phyloP scores from a whole-genome alignment of 495 filamentous ascomycete species.

The Neurospora tetraspora region DNA sequence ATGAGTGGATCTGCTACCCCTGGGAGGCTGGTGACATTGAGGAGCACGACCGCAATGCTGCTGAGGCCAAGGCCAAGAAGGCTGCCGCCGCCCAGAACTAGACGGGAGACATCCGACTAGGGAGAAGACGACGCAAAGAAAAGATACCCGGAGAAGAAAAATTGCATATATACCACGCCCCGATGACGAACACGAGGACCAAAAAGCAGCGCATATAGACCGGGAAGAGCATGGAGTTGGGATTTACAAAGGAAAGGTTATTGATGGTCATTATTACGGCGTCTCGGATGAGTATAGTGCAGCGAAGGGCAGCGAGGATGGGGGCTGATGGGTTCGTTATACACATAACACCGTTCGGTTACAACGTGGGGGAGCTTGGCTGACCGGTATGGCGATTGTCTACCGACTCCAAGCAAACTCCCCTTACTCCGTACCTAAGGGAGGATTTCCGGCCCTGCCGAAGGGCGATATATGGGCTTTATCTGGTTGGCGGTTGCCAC shows the following conservation, averaged over 20 bases:
- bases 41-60: conserved; percentile 71
- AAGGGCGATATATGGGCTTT: neutral
- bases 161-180: neutral
- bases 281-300: neutral
- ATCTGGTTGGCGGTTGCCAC: neutral
- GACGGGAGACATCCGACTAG: neutral
- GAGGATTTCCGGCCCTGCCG: neutral
- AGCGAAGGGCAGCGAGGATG: neutral
- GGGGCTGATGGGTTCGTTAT: neutral
- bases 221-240: neutral
- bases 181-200: neutral
- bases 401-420: neutral
- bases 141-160: neutral
- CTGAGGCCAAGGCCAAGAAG: conserved; percentile 28
- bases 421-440: neutral
- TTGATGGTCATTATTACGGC: neutral
- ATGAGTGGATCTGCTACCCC: conserved; percentile 99
- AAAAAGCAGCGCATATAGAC: neutral
- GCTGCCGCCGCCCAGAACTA: neutral
- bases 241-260: neutral
- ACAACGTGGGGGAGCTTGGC: neutral
- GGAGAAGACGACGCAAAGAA: neutral
- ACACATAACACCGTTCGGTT: neutral
- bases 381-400: neutral
- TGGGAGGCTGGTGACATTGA: conserved; percentile 98